Base-by-base conservation (phyloP, 495 filamentous ascomycete genomes). In the Chlorociboria aeruginascens region DNA sequence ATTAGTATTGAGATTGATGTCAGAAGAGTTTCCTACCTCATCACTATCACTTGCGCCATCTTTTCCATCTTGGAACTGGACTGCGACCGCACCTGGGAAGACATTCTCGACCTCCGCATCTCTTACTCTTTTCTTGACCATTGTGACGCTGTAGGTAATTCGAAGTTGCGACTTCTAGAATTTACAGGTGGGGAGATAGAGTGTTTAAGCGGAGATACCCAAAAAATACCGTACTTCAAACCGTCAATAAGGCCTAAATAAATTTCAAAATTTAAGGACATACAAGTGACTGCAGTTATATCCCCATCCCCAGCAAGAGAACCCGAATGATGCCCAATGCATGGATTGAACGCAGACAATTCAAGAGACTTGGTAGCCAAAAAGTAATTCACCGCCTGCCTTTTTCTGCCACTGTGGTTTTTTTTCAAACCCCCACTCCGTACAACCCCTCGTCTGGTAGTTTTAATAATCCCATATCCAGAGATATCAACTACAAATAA, bases 71-170 rank as follows among this genome's bases (percentile, higher is more conserved):
- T 25, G 20, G 20, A 25, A 25, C 20, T 25, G 20, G 20, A 25
- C 20, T 25, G 20, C 20, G 20, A 25, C 20, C 20, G 49, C 25
- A 36, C 50, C 38, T 40, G 47, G 30, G 56, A 51, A 9, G 65
- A 25, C 63, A 49, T 72, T 69, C 8, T 55, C 45, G 7, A 61
- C 61, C 14, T 70, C 68, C 13, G 66, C 63, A 54, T 73, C 69
- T 63, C 69, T 67, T 14, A 59, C 46, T 30, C 69, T 55, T 49
- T 73, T 72, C 59, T 68, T 73, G 14, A 62, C 67, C 70, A 73
- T 73, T 48, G 46, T 60, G 38, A 28, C 16, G 9, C 8, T 20
- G 20, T 25, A 25, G 20, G 20, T 25, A 25, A 25, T 25, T 25
- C 20, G 20, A 25, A 25, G 20, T 44, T 25, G 38, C 17, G n/a